phyloP scores from a whole-genome alignment of 768 basidiomycete species.

The Termitomyces bulborhizus region DNA sequence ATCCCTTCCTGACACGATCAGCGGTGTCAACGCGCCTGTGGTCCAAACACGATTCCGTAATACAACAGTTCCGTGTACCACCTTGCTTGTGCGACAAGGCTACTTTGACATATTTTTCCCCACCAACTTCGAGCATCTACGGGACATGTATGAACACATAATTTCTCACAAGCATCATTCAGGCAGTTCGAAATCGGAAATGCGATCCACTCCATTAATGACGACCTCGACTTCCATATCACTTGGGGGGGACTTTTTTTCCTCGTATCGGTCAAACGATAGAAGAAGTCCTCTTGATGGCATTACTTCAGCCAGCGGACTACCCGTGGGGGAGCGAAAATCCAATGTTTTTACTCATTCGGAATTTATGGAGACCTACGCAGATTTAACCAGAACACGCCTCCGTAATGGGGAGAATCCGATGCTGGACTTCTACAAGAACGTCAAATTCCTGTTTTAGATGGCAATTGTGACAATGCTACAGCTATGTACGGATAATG shows the following conservation, averaged over 20 bases:
- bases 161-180: constrained; percentile 50
- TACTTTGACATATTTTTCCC: constrained; percentile 99
- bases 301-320: constrained; percentile 65
- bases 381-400: constrained; percentile 62
- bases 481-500: constrained; percentile 40
- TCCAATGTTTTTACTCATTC: constrained; percentile 82
- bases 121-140: constrained; percentile 76
- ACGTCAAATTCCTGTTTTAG: constrained; percentile 89
- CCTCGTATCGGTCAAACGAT: constrained; percentile 50
- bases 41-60: constrained; percentile 91
- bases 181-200: constrained; percentile 16
- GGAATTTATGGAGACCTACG: constrained; percentile 86
- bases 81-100: constrained; percentile 88
- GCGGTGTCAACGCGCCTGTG: constrained; percentile 77
- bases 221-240: constrained; percentile 42
- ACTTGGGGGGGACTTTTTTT: constrained; percentile 65
- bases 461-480: not conserved
- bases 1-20: constrained; percentile 78
- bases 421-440: constrained; percentile 83
- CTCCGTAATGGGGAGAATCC: constrained; percentile 84
- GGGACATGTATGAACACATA: constrained; percentile 87
- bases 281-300: constrained; percentile 64
- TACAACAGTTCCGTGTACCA: constrained; percentile 82
- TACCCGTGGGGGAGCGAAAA: constrained; percentile 76
- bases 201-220: constrained; percentile 48